Evolutionary conservation across 2,329 filamentous ascomycete species (phyloP), one percentile per base, ranked within the genome.

Genomic region (Stachybotrys echinatus): DNA sequence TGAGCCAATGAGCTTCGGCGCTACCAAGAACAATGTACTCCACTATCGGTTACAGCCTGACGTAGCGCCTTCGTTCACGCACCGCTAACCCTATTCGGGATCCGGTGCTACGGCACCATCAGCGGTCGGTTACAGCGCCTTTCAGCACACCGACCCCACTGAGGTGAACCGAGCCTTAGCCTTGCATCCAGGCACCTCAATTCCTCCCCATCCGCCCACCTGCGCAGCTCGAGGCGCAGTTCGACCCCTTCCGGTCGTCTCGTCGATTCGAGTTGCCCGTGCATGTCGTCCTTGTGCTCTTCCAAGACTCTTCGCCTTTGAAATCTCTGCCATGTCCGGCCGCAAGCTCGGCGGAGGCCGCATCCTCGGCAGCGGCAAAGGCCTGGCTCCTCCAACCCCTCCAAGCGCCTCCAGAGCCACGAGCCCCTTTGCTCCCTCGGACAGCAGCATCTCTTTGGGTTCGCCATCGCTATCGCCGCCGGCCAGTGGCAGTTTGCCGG

Each of bases 281-380:
- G 40, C 12, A 17, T 12, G 38, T 21, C 10, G n/a, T 12, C 43
- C 40, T 49, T 31, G 38, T 37, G 12, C 14, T 31, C 45, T n/a
- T n/a, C 23, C 47, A 17, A 43, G 21, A 40, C 21, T 14, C 5
- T 48, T 37, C 20, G 37, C 23, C 23, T 40, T 47, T 37, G 38
- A 40, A 37, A 10, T 37, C 47, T 50, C 48, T 55, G 54, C 61
- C 68, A 95, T 95, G 90, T 87, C 90, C 61, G 80, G 81, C 69
- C 84, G 89, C 75, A 92, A 88, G 76, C 81, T 96, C 68, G 92
- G 92, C 71, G 92, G 92, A 72, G 92, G 92, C 68, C 85, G 92
- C 74, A 85, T 96, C 64, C 76, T 96, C 61, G 92, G 92, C 63
- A 95, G 81, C 73, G 90, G 89, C 62, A 90, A 87, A 70, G 84